phyloP scores from a whole-genome alignment of 208 protist genomes.

The Ichthyophonus hoferi region DNA sequence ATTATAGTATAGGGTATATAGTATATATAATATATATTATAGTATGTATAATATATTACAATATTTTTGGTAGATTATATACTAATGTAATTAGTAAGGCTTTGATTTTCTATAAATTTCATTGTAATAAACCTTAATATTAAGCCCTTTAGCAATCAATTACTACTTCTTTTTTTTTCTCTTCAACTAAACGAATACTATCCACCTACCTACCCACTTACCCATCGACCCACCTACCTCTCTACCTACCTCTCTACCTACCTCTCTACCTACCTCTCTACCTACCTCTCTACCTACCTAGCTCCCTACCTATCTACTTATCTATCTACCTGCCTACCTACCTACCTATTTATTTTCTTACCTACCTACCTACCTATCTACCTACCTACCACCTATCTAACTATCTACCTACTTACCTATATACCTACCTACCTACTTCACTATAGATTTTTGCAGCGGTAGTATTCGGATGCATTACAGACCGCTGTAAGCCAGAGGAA shows the following conservation, averaged over 20 bases:
- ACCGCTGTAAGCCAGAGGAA: background rate
- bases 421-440: background rate
- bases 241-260: background rate
- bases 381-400: background rate
- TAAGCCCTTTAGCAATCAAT: no score
- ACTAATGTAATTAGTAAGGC: no score
- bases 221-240: background rate
- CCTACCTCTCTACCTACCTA: background rate
- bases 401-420: background rate
- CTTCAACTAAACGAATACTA: no score
- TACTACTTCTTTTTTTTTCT: no score
- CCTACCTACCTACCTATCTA: background rate
- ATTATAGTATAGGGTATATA: no score
- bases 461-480: background rate
- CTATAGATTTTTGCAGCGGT: background rate
- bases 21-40: no score
- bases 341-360: background rate
- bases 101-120: no score
- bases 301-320: no score
- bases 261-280: background rate
- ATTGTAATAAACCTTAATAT: no score
- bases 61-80: no score
- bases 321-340: background rate
- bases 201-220: background rate
- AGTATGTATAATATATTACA: no score